Conservation (phyloP, 257 asterid species). For the Solanum etuberosum region DNA sequence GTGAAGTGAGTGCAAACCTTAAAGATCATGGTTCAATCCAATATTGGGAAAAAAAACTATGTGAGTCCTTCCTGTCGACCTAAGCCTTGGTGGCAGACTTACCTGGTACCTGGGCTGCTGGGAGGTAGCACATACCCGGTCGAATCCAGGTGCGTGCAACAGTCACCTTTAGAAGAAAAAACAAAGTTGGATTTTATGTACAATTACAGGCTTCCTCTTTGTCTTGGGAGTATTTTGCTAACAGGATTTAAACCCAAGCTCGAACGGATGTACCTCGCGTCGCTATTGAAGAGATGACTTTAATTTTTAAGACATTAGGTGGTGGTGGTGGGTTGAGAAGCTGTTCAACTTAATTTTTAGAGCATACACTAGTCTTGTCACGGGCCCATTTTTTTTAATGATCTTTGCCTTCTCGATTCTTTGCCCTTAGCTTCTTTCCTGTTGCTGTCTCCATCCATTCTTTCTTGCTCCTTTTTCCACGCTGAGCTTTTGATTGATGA, state of each 20-base stretch:
- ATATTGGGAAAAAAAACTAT: background rate
- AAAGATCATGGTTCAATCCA: background rate
- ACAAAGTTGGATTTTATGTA: background rate
- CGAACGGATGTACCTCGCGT: background rate
- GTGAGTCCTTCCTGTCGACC: background rate
- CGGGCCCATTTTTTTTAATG: background rate
- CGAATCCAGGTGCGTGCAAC: background rate
- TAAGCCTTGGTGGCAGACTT: background rate
- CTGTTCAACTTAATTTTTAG: background rate
- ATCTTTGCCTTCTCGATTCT: background rate
- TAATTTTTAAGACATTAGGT: background rate
- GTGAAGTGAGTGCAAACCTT: background rate
- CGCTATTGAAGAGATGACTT: background rate
- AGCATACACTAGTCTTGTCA: background rate
- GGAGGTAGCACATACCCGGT: background rate
- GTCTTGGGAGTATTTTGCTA: background rate
- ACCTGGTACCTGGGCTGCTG: background rate
- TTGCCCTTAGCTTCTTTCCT: background rate
- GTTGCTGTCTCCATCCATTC: background rate
- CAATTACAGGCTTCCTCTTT: background rate
- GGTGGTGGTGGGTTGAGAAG: background rate
- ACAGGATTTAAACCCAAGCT: background rate
- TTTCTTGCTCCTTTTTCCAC: background rate
- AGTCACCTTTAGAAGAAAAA: background rate
- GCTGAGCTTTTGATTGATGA: background rate